These are phyloP conservation scores for Leptodermis oblonga DNA, from an alignment of 257 asterid genomes.

Conservation along the genomic window DNA sequence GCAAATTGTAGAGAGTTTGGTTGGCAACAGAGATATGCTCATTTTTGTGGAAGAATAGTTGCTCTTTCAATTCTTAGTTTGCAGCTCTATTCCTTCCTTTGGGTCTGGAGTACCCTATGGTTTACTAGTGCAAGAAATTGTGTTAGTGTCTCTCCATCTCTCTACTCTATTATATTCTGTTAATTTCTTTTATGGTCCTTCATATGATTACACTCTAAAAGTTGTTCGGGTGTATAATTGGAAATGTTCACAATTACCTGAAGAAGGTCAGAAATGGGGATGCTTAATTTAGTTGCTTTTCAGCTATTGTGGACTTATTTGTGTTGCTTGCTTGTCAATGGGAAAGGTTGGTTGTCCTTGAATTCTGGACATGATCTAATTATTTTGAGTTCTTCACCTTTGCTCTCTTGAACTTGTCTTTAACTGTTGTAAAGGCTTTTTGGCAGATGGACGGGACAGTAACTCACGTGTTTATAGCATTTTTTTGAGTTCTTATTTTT, in stretches of 20 bases:
- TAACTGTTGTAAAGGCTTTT: background rate
- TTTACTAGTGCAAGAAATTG: conserved; percentile 71
- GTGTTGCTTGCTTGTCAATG: conserved; percentile 68
- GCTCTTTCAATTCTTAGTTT: conserved; percentile 73
- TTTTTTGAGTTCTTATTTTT: background rate
- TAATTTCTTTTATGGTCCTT: background rate
- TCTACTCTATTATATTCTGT: background rate
- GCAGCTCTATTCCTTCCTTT: conserved; percentile 82
- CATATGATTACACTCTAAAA: conserved; percentile 12
- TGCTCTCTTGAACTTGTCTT: background rate
- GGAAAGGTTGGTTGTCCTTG: conserved; percentile 97
- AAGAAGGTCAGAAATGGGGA: conserved; percentile 99
- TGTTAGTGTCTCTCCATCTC: conserved; percentile 40
- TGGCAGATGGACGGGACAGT: background rate
- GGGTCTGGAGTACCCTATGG: conserved; percentile 93
- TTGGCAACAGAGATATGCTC: conserved; percentile 81
- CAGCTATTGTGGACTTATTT: conserved; percentile 92
- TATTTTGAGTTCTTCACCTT: background rate
- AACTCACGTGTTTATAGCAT: background rate
- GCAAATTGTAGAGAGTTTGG: conserved; percentile 74
- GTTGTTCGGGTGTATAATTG: conserved; percentile 9
- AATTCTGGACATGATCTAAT: too few relatives aligned
- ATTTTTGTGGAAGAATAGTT: conserved; percentile 76
- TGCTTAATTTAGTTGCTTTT: conserved; percentile 93
- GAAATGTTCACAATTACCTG: conserved; percentile 55